Conservation (phyloP, 2,329 filamentous ascomycete species). For the Alternaria infectoria region DNA sequence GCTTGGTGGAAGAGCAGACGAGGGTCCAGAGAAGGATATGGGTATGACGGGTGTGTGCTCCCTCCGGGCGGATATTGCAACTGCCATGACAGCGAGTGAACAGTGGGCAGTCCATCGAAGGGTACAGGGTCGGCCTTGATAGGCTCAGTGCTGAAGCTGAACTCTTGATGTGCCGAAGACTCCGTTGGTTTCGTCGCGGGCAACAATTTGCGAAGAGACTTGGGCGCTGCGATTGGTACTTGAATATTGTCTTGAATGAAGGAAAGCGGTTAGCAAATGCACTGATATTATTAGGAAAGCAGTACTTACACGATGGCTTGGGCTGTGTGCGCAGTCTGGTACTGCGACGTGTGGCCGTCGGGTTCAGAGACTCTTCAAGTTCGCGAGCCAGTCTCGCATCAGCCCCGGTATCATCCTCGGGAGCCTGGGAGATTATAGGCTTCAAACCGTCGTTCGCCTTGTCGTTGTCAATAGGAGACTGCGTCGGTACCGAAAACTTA, state of each 20-base stretch:
- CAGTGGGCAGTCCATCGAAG: constrained; percentile 4
- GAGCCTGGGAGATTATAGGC: too few species aligned
- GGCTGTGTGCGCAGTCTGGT: background rate
- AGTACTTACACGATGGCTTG: background rate
- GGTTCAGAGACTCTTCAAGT: background rate
- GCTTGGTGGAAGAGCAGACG: constrained; percentile 17
- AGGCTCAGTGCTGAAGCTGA: background rate
- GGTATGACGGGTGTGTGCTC: constrained; percentile 24
- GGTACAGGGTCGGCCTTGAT: background rate
- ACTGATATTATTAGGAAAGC: rapidly evolving
- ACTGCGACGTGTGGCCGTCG: constrained; percentile 5
- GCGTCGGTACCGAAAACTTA: background rate
- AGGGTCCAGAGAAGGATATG: constrained; percentile 20
- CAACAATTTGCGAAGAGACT: background rate
- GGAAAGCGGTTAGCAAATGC: background rate
- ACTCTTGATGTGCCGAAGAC: background rate
- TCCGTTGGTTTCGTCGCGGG: background rate
- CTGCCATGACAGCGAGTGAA: constrained; percentile 16
- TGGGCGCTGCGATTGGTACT: background rate
- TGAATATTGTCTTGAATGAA: background rate
- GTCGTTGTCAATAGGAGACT: too few species aligned
- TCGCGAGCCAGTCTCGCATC: constrained; percentile 3
- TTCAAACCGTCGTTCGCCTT: too few species aligned
- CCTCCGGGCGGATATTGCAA: constrained; percentile 25
- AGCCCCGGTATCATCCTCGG: background rate